Evolutionary conservation across 305 asterid species (phyloP).

Genomic region (Fraxinus floribunda): DNA sequence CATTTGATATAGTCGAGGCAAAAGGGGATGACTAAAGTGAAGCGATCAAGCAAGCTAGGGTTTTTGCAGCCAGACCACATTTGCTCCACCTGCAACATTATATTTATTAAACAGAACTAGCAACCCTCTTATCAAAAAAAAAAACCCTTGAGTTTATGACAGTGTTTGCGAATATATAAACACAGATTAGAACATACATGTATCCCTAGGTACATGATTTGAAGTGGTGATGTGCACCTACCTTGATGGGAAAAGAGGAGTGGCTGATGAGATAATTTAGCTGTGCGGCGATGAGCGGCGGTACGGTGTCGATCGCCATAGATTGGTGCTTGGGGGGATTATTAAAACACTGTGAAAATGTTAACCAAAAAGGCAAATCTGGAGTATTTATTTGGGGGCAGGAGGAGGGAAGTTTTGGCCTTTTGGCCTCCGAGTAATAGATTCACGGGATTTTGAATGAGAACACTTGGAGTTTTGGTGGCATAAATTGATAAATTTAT

Average conservation of each 20-base stretch:
- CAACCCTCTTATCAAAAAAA: background rate
- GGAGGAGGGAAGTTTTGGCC: background rate
- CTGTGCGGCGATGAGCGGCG: conserved; percentile 84
- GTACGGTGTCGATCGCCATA: conserved; percentile 75
- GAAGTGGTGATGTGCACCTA: conserved; percentile 9
- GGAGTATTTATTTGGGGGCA: background rate
- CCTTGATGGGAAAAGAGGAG: conserved; percentile 78
- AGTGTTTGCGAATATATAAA: background rate
- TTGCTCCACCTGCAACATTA: conserved; percentile 69
- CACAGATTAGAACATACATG: too few relatives aligned
- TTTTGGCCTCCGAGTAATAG: background rate
- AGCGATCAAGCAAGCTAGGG: conserved; percentile 72
- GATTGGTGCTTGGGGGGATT: conserved; percentile 11
- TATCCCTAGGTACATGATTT: background rate
- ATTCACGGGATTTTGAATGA: background rate
- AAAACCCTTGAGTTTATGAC: background rate
- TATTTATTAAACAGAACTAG: background rate
- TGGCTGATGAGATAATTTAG: conserved; percentile 61
- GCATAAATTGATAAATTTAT: too few relatives aligned
- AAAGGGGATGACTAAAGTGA: conserved; percentile 75
- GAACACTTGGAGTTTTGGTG: background rate
- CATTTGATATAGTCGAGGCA: conserved; percentile 82
- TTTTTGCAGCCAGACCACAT: conserved; percentile 84
- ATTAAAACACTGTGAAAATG: background rate
- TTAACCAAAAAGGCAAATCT: too few relatives aligned